A percentile compares a stretch with the other conserved stretches of the same genome.
Evolutionary conservation across 2,329 filamentous ascomycete genomes (phyloP).

Genomic region (Aspergillus sojae): DNA sequence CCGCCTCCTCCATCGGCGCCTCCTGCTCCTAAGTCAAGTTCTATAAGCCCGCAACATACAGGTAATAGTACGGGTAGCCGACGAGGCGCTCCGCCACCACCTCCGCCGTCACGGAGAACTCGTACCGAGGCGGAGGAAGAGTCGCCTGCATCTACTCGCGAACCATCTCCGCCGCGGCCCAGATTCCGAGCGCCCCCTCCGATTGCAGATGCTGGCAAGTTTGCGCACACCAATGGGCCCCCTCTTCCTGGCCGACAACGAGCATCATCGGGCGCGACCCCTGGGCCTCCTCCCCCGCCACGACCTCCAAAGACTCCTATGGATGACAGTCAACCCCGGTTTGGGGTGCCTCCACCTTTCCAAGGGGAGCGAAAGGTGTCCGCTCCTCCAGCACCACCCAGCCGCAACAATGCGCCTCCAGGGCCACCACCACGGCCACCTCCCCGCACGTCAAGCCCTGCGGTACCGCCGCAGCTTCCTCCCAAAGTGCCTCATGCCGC

Average conservation of each 20-base stretch:
- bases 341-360: conserved; percentile 81
- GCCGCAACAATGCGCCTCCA: conserved; percentile 59
- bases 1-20: conserved; percentile 61
- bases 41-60: conserved; percentile 64
- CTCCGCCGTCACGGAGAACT: conserved; percentile 53
- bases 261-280: conserved; percentile 52
- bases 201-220: conserved; percentile 86
- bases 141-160: conserved; percentile 64
- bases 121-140: conserved; percentile 56
- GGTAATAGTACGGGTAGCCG: conserved; percentile 54
- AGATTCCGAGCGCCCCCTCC: conserved; percentile 85
- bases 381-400: conserved; percentile 73
- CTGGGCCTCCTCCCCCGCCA: conserved; percentile 69
- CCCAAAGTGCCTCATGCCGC: conserved; percentile 44
- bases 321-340: conserved; percentile 66
- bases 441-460: conserved; percentile 49
- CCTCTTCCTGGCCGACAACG: conserved; percentile 51
- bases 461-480: conserved; percentile 53
- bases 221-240: conserved; percentile 60
- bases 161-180: conserved; percentile 70
- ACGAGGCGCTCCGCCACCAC: conserved; percentile 64
- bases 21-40: conserved; percentile 41
- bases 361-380: conserved; percentile 63
- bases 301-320: conserved; percentile 71
- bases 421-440: conserved; percentile 73